These are phyloP conservation scores for Magnusiomyces clavatus DNA, from an alignment of 1,139 yeast genomes.

Conservation along the genomic window DNA sequence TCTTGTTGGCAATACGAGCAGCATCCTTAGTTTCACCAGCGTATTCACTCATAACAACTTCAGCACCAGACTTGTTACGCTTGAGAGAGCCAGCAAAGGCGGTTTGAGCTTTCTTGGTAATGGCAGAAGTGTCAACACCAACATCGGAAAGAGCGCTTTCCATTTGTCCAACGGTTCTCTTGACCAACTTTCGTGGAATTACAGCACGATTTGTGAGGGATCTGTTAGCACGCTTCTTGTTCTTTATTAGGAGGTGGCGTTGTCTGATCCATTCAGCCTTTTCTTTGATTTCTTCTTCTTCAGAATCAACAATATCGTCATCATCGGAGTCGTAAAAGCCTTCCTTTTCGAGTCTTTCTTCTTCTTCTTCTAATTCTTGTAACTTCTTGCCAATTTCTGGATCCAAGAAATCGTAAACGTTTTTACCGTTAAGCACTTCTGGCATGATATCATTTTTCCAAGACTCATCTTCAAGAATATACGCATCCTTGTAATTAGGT, in stretches of 20 bases:
- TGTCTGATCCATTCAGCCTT: slow-evolving; percentile 95
- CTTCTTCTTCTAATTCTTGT: slow-evolving; percentile 94
- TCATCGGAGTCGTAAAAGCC: slow-evolving; percentile 89
- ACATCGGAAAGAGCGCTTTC: slow-evolving; percentile 81
- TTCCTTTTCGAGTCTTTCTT: slow-evolving; percentile 83
- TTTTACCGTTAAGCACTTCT: slow-evolving; percentile 90
- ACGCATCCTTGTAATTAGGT: slow-evolving; percentile 85
- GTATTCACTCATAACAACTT: slow-evolving; percentile 51
- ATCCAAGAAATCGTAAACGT: slow-evolving; percentile 94
- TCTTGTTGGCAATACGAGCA: slow-evolving; percentile 38
- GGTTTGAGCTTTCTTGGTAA: slow-evolving; percentile 35
- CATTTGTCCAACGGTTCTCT: slow-evolving; percentile 71
- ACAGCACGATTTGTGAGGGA: slow-evolving; percentile 80
- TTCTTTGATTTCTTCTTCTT: slow-evolving; percentile 62
- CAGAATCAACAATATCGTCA: slow-evolving; percentile 44
- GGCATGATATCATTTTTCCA: slow-evolving; percentile 99
- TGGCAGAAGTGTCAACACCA: slow-evolving; percentile 76
- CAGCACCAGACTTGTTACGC: slow-evolving; percentile 55
- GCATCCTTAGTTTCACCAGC: slow-evolving; percentile 28
- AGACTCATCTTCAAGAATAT: slow-evolving; percentile 85
- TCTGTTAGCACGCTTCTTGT: slow-evolving; percentile 81
- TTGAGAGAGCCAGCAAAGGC: slow-evolving; percentile 33
- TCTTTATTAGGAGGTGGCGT: slow-evolving; percentile 87
- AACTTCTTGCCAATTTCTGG: slow-evolving; percentile 90
- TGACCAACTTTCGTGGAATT: slow-evolving; percentile 85